phyloP scores from a whole-genome alignment of 257 asterid genomes.

The Petunia axillaris region DNA sequence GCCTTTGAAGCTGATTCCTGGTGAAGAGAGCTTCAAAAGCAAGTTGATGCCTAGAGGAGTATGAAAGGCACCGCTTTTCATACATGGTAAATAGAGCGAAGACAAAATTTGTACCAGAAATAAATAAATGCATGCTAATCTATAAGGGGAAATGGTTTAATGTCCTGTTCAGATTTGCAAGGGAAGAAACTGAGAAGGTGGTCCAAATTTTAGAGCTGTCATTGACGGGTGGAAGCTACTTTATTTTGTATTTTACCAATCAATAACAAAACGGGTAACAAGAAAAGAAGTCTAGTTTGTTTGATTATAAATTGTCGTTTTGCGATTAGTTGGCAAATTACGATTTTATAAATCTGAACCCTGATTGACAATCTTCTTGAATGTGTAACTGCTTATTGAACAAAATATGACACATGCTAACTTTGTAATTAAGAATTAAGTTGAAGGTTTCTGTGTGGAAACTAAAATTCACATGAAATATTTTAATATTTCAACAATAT shows the following conservation, averaged over 20 bases:
- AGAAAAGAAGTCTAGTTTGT: not conserved
- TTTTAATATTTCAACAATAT: no score
- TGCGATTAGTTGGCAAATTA: not conserved
- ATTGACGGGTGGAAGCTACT: not conserved
- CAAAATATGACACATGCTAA: no score
- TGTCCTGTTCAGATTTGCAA: not conserved
- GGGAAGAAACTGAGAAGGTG: not conserved
- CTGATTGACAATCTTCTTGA: not conserved
- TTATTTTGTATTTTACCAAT: not conserved
- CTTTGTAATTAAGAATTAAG: not conserved
- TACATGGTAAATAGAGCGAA: not conserved
- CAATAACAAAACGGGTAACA: not conserved
- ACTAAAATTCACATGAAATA: no score
- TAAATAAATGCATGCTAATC: not conserved
- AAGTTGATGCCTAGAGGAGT: not conserved
- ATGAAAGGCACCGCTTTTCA: not conserved
- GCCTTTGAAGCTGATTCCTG: not conserved
- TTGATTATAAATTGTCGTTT: not conserved
- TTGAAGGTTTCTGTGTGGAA: no score
- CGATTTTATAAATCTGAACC: not conserved
- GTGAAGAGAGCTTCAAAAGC: not conserved
- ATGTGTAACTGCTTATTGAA: no score
- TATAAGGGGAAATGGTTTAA: not conserved
- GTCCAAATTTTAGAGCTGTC: not conserved
- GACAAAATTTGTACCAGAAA: not conserved